Percentiles rank a stretch among this genome's conserved stretches.
phyloP scores from a whole-genome alignment of 108 stramenopile species.

The Stephanodiscus triporus region DNA sequence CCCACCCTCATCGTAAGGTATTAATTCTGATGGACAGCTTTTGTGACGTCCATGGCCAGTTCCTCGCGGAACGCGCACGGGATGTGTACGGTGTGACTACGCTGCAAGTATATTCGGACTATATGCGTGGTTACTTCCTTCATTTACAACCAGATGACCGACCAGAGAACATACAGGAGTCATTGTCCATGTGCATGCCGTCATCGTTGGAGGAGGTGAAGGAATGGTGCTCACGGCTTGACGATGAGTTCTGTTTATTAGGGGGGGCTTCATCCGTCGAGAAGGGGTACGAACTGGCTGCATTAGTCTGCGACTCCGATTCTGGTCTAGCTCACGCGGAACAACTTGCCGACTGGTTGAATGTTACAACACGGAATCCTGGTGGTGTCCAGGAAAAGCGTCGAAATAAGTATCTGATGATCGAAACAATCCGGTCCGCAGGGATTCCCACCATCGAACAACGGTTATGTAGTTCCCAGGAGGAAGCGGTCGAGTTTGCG shows the following conservation, averaged over 20 bases:
- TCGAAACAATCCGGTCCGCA: slow-evolving; percentile 23
- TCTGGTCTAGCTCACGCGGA: slow-evolving; percentile 67
- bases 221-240: slow-evolving; percentile 25
- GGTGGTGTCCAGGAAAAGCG: slow-evolving; percentile 43
- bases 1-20: not conserved
- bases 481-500: slow-evolving; percentile 65
- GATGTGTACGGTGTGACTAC: slow-evolving; percentile 46
- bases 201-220: slow-evolving; percentile 20
- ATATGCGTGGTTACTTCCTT: slow-evolving; percentile 51
- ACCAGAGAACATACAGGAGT: slow-evolving; percentile 2
- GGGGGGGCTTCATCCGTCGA: too few species aligned
- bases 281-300: slow-evolving; percentile 29
- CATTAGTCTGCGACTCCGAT: slow-evolving; percentile 63
- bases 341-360: slow-evolving; percentile 34
- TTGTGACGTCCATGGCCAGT: slow-evolving; percentile 57
- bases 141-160: slow-evolving; percentile 19
- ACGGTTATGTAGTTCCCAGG: slow-evolving; percentile 50
- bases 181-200: slow-evolving; percentile 26
- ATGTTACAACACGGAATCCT: slow-evolving; percentile 37
- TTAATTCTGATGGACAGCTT: slow-evolving; percentile 64
- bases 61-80: slow-evolving; percentile 43
- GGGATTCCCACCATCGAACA: slow-evolving; percentile 63
- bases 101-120: slow-evolving; percentile 49
- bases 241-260: not conserved
- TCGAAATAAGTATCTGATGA: slow-evolving; percentile 68